These are phyloP conservation scores for Neurospora discreta DNA, from an alignment of 495 filamentous ascomycete genomes.

Conservation along the genomic window DNA sequence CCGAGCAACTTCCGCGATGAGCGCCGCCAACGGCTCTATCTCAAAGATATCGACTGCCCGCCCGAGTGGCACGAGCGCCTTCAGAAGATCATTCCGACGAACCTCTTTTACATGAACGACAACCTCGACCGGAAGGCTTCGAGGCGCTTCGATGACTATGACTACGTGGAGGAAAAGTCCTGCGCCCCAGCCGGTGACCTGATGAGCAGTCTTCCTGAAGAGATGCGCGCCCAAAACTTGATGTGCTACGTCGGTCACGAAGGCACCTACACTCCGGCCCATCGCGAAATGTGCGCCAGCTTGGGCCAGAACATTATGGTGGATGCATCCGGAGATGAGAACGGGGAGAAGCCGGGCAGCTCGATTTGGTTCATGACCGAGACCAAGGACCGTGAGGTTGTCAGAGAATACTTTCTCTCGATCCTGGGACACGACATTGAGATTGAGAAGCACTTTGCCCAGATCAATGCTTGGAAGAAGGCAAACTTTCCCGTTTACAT, in stretches of 20 bases:
- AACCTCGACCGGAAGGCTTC: constrained; percentile 40
- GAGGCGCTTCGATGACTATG: constrained; percentile 30
- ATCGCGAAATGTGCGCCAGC: constrained; percentile 95
- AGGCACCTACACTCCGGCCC: constrained; percentile 91
- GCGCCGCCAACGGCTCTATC: constrained; percentile 71
- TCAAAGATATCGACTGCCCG: constrained; percentile 94
- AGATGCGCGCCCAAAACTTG: constrained; percentile 86
- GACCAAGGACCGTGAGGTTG: constrained; percentile 71
- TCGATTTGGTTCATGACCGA: constrained; percentile 99
- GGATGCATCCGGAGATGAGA: constrained; percentile 62
- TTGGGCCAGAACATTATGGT: constrained; percentile 98
- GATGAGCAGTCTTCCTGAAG: constrained; percentile 79
- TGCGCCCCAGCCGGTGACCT: constrained; percentile 60
- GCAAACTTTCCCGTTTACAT: constrained; percentile 88
- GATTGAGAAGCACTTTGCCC: constrained; percentile 90
- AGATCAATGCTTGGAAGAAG: constrained; percentile 82
- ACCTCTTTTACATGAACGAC: constrained; percentile 79
- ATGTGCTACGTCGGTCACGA: constrained; percentile 99
- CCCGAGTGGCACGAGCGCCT: constrained; percentile 70
- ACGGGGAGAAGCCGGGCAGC: constrained; percentile 65
- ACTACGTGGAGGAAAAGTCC: constrained; percentile 34
- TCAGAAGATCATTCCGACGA: constrained; percentile 61
- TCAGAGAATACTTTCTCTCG: constrained; percentile 86
- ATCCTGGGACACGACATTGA: constrained; percentile 91
- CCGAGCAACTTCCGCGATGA: constrained; percentile 55